Conservation (phyloP, 2,329 filamentous ascomycete genomes). For the Volutella citrinella region DNA sequence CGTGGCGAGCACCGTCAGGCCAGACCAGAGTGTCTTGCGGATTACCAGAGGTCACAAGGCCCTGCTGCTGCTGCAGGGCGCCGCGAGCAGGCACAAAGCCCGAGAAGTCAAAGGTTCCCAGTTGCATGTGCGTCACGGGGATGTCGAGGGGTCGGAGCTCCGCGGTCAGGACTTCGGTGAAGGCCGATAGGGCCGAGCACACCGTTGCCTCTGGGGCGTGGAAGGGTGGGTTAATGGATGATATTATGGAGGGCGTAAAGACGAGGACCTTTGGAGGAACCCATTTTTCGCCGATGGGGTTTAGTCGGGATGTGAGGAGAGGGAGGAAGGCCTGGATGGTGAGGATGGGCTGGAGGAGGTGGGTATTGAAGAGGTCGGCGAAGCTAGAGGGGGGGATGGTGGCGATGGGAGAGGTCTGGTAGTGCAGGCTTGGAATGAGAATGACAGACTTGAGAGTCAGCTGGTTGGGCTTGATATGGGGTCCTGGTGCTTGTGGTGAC, state of each 20-base stretch:
- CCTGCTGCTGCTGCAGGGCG: slow-evolving; percentile 31
- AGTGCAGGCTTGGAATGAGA: slow-evolving; percentile 76
- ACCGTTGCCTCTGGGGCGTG: slow-evolving; percentile 83
- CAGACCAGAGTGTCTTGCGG: slow-evolving; percentile 55
- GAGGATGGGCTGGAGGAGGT: slow-evolving; percentile 84
- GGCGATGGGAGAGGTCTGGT: slow-evolving; percentile 79
- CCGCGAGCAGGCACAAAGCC: slow-evolving; percentile 53
- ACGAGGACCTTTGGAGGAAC: slow-evolving; percentile 67
- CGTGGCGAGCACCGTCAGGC: slow-evolving; percentile 57
- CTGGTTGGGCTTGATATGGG: slow-evolving; percentile 71
- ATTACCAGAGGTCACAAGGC: slow-evolving; percentile 40
- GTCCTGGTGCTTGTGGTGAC: slow-evolving; percentile 71
- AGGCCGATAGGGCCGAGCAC: slow-evolving; percentile 82
- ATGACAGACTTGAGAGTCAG: slow-evolving; percentile 77
- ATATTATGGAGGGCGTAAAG: slow-evolving; percentile 76
- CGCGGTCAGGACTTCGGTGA: slow-evolving; percentile 73
- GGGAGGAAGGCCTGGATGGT: slow-evolving; percentile 88
- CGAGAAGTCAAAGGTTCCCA: slow-evolving; percentile 86
- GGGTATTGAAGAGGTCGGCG: slow-evolving; percentile 88
- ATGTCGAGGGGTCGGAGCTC: slow-evolving; percentile 77
- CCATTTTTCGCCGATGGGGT: slow-evolving; percentile 47
- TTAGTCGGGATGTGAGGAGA: slow-evolving; percentile 63
- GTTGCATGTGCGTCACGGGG: slow-evolving; percentile 80
- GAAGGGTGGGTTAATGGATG: slow-evolving; percentile 75
- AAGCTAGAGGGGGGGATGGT: slow-evolving; percentile 81